These are phyloP conservation scores for Fusarium sp. DNA, from an alignment of 2,329 filamentous ascomycete genomes.

Conservation along the genomic window DNA sequence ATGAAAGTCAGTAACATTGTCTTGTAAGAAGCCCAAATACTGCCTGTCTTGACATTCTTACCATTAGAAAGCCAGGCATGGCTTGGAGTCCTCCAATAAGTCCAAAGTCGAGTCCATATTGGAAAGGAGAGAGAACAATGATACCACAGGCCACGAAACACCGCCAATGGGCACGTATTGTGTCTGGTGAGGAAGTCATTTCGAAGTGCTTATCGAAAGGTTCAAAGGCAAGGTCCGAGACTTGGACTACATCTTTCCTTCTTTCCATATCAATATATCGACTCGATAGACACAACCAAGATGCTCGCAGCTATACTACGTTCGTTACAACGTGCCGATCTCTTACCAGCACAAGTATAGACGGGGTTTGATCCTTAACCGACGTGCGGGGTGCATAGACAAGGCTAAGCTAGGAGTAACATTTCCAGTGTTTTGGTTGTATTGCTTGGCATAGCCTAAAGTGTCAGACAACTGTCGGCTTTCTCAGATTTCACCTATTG, in stretches of 20 bases:
- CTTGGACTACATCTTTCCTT: background rate
- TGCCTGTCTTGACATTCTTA: background rate
- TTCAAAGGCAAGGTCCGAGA: background rate
- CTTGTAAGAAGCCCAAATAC: accelerated
- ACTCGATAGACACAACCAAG: background rate
- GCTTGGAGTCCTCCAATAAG: constrained; percentile 38
- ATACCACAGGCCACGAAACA: constrained; percentile 38
- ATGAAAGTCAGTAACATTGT: background rate
- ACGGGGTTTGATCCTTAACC: background rate
- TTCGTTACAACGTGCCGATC: background rate
- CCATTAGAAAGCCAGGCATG: constrained; percentile 40
- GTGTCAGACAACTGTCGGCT: too few relatives aligned
- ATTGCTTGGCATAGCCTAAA: background rate
- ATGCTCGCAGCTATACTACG: background rate
- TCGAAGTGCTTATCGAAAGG: background rate
- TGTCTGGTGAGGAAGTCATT: constrained; percentile 31
- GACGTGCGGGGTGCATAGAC: constrained; percentile 21
- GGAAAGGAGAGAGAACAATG: constrained; percentile 37
- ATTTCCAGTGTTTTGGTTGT: background rate
- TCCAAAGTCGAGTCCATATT: constrained; percentile 42
- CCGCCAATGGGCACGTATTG: constrained; percentile 38
- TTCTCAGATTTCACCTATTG: background rate
- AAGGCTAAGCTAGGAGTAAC: background rate
- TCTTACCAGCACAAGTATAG: background rate
- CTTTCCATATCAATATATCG: constrained; percentile 4